Evolutionary conservation across 2,329 filamentous ascomycete genomes (phyloP).

Genomic region (Diaporthe longicolla): DNA sequence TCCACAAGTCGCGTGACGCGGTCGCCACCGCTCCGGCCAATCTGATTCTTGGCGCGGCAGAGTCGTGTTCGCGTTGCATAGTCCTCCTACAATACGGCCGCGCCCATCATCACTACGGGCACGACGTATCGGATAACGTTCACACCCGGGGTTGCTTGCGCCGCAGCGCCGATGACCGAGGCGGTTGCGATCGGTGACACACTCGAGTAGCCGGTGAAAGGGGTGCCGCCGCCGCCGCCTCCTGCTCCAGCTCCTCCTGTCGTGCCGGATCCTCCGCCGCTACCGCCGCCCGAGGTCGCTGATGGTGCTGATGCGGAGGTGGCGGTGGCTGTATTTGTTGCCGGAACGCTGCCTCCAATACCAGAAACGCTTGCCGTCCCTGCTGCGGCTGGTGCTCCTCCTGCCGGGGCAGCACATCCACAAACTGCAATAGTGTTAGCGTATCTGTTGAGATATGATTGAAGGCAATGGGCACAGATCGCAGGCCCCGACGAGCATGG

Average conservation of each 20-base stretch:
- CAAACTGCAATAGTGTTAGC: slow-evolving; percentile 36
- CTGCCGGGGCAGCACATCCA: slow-evolving; percentile 37
- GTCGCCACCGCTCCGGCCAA: not conserved
- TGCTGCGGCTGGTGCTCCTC: slow-evolving; percentile 2
- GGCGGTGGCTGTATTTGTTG: slow-evolving; percentile 29
- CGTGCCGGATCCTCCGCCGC: slow-evolving; percentile 8
- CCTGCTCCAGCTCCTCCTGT: slow-evolving; percentile 1
- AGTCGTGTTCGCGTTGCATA: not conserved
- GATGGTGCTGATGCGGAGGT: slow-evolving; percentile 2
- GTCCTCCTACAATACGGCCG: slow-evolving; percentile 30
- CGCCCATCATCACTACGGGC: slow-evolving; percentile 36
- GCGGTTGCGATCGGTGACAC: slow-evolving; percentile 40
- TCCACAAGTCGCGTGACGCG: not conserved
- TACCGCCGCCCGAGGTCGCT: not conserved
- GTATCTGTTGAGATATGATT: not conserved
- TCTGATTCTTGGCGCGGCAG: not conserved
- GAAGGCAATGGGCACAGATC: not conserved
- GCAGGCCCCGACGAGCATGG: not conserved
- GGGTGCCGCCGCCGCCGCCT: slow-evolving; percentile 25
- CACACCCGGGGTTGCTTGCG: slow-evolving; percentile 32
- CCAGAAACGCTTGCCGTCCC: slow-evolving; percentile 37
- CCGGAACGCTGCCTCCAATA: not conserved
- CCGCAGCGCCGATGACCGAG: slow-evolving; percentile 36
- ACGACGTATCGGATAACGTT: slow-evolving; percentile 33
- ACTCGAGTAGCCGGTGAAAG: slow-evolving; percentile 40